Evolutionary conservation across 106 monocot species (phyloP), one percentile per base, ranked within the genome.

Genomic region (Acorus calamus): DNA sequence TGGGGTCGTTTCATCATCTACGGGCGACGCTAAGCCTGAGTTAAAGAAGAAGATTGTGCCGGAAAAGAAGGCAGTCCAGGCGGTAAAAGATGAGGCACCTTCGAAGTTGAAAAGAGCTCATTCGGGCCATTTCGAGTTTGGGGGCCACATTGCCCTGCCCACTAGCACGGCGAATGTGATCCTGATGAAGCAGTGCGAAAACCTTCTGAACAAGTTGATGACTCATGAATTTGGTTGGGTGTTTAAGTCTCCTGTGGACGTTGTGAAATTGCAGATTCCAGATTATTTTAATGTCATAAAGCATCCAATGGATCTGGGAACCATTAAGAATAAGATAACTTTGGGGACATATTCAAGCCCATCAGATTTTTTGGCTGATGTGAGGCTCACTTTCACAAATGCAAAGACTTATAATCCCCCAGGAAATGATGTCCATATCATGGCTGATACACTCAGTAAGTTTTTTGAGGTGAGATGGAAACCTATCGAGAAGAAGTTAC

Each of bases 271-370:
- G 28, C 80, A 91, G 4, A 72, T 96, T 67, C 96, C 96, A 55
- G 96, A 96, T 78, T 96, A 96, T 69, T 79, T 71, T 48, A 64
- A 74, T 12, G 65, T 87, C 51, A 85, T 96, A 9, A 85, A 90
- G 73, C 74, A 82, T 42, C 96, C 96, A 49, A 96, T 96, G 96
- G 96, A 96, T 87, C 63, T 96, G 41, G 96, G 96, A 42, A 90
- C 90, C 3, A 42, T 96, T 11, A 84, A 81, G 70, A 74, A 11
- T 42, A 96, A 82, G 68, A 12, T 96, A 60, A 54, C 42, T 61
- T 80, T 73, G 3, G 80, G 90, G 56, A 61, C 66, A 50, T 96
- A 96, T 60, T 62, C 79, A 11, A 82, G 63, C 50, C 90, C 80
- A 3, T 72, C 52, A 67, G 96, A 50, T 66, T 96, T 96, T 75